Percentiles rank a stretch among this genome's conserved stretches.
Conservation (phyloP, 2,329 filamentous ascomycete species). For the Fonsecaea multimorphosa region DNA sequence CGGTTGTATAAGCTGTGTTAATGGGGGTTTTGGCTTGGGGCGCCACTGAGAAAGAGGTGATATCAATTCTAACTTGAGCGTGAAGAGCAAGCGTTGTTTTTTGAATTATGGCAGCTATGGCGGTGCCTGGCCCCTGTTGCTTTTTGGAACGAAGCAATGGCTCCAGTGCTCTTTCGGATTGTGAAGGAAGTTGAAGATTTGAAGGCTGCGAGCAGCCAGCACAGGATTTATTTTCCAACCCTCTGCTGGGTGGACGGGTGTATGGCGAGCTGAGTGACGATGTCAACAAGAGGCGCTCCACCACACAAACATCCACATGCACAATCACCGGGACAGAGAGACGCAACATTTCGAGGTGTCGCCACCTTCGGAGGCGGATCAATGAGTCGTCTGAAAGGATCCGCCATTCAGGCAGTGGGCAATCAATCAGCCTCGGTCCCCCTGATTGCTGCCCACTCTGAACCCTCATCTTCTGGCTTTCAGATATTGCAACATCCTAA, state of each 20-base stretch:
- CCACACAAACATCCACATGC: background rate
- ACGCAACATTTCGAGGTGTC: background rate
- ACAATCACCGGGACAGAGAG: background rate
- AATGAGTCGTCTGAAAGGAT: background rate
- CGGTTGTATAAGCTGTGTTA: background rate
- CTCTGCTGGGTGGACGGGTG: background rate
- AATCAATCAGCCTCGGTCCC: background rate
- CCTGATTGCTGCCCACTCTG: background rate
- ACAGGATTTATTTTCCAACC: background rate
- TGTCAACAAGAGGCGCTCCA: background rate
- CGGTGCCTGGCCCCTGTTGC: background rate
- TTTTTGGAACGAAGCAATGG: background rate
- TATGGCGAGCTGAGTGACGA: background rate
- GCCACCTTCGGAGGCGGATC: background rate
- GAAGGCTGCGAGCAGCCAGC: background rate
- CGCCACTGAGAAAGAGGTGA: background rate
- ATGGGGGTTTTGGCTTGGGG: background rate
- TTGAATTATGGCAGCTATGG: background rate
- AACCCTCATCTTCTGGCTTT: background rate
- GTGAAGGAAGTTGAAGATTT: background rate
- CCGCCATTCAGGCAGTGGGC: background rate
- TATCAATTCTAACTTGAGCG: background rate
- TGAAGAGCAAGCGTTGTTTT: constrained; percentile 6
- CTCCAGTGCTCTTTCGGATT: background rate
- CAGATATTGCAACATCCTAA: background rate